Evolutionary conservation across 495 filamentous ascomycete genomes (phyloP), one percentile per base, ranked within the genome.

Genomic region (Penicillium longicatenatum): DNA sequence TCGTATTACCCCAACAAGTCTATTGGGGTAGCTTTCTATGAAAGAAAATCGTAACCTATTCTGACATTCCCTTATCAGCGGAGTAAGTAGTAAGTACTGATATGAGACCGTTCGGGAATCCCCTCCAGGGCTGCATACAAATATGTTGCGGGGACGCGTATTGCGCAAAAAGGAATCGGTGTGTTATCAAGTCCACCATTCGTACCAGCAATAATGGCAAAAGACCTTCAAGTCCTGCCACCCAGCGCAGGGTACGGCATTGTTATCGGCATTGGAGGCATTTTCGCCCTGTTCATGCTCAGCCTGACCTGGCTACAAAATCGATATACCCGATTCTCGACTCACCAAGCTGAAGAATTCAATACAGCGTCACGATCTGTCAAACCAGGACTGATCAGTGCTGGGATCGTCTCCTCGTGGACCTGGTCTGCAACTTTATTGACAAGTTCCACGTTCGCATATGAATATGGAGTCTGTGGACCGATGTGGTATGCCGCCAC

Each of bases 351-450:
- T 12, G 78, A 39, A 39, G 37, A 39, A 39, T 82, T 82, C 72
- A 81, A 78, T 58, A 79, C 78, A 0, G 78, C 79, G 0, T 76
- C 71, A 8, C 63, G 79, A 11, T 72, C 67, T 33, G 69, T 82
- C 29, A 79, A 80, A 58, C 75, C 79, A 0, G 79, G 79, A 5
- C 59, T 82, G 10, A 80, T 80, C 57, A 76, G 77, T 4, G 71
- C 75, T 17, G 78, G 75, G 3, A 78, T 82, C 42, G 78, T 80
- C 17, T 74, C 71, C 0, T 71, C 75, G 6, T 79, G 78, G 78
- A 78, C 74, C 26, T 79, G 75, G 73, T 65, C 71, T 6, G 71
- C 78, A 0, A 78, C 76, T 0, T 69, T 81, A 2, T 61, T 81
- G 1, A 76, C 72, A 2, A 76, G 70, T 12, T 75, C 66, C 0